phyloP scores from a whole-genome alignment of 805 yeast species.

The Wickerhamiella occidentalis region DNA sequence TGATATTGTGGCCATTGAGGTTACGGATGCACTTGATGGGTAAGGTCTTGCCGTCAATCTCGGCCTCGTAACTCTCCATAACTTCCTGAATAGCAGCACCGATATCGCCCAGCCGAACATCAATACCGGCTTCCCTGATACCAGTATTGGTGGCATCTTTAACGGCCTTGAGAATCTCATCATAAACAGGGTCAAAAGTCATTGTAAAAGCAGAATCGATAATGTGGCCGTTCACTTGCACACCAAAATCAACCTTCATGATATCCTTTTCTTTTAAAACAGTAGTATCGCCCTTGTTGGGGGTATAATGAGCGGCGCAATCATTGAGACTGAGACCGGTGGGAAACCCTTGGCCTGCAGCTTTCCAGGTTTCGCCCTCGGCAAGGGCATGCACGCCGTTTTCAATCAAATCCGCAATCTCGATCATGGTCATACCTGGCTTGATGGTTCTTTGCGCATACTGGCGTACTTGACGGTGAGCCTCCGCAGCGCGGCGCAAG shows the following conservation, averaged over 20 bases:
- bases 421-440: conserved; percentile 89
- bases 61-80: conserved; percentile 93
- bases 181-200: conserved; percentile 62
- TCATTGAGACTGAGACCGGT: conserved; percentile 92
- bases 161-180: conserved; percentile 70
- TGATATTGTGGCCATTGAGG: conserved; percentile 88
- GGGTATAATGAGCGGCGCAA: conserved; percentile 96
- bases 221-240: conserved; percentile 87
- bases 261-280: conserved; percentile 78
- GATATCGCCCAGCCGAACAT: conserved; percentile 85
- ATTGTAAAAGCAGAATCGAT: conserved; percentile 92
- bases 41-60: conserved; percentile 69
- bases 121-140: conserved; percentile 84
- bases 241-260: conserved; percentile 94
- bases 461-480: conserved; percentile 81
- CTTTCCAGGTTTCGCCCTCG: conserved; percentile 41
- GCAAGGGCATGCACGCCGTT: conserved; percentile 66
- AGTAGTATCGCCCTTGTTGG: conserved; percentile 85
- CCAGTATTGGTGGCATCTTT: conserved; percentile 92
- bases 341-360: conserved; percentile 93
- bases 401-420: conserved; percentile 82
- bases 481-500: conserved; percentile 90
- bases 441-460: conserved; percentile 60
- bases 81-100: conserved; percentile 95
- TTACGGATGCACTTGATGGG: conserved; percentile 86